Conservation (phyloP, 2,329 filamentous ascomycete genomes). For the Paecilomyces sp. region DNA sequence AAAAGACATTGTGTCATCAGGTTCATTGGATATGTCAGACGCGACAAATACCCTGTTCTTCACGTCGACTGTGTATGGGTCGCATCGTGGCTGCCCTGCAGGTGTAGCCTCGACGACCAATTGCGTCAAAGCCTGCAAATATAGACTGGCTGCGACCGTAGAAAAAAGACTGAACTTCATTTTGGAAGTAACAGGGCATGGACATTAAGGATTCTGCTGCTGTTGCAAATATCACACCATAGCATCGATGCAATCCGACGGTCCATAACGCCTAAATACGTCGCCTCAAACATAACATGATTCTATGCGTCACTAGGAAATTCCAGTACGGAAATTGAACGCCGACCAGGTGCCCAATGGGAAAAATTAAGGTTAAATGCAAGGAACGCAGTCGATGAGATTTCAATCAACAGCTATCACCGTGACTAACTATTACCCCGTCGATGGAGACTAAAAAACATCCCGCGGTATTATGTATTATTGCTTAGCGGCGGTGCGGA, state of each 20-base stretch:
- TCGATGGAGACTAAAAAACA: too few species aligned
- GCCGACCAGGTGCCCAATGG: background rate
- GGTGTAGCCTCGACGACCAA: background rate
- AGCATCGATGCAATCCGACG: background rate
- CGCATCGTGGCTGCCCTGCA: background rate
- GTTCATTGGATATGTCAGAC: slow-evolving; percentile 42
- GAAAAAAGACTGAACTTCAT: background rate
- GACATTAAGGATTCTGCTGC: background rate
- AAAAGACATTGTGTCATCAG: slow-evolving; percentile 40
- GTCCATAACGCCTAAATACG: background rate
- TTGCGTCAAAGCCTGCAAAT: background rate
- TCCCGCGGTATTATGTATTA: too few species aligned
- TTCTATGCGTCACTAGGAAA: background rate
- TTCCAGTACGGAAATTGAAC: background rate
- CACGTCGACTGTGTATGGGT: background rate
- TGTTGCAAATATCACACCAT: background rate
- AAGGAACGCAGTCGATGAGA: background rate
- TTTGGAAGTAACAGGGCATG: background rate
- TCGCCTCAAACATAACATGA: background rate
- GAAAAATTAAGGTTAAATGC: background rate
- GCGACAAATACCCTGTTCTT: slow-evolving; percentile 29
- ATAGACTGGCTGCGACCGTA: background rate
- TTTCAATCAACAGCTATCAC: too few species aligned
- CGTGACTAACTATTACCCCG: too few species aligned
- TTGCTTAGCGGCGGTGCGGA: too few species aligned